Evolutionary conservation across 495 filamentous ascomycete species (phyloP), one percentile per base, ranked within the genome.

Genomic region (Neurospora sp.): DNA sequence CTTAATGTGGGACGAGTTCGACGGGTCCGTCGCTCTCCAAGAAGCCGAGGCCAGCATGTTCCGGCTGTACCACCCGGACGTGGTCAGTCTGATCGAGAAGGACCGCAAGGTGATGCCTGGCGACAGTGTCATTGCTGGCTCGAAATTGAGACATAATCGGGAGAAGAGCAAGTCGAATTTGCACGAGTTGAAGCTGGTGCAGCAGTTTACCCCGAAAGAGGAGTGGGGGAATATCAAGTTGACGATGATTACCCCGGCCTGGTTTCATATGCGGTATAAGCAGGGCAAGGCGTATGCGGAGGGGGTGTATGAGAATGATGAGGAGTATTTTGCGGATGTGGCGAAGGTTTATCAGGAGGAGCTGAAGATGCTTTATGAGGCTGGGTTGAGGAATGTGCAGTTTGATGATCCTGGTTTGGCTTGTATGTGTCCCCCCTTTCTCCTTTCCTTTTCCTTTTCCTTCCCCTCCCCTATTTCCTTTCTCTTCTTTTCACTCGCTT

Each of bases 371-470:
- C 83, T 94, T 16, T 93, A 93, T 76, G 85, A 90, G 44, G 88
- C 88, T 44, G 91, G 91, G 1, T 84, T 89, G 73, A 83, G 91
- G 7, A 93, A 93, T 75, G 86, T 92, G 18, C 91, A 93, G 78
- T 90, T 90, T 70, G 91, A 93, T 75, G 91, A 93, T 78, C 92
- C 90, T 12, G 90, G 91, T 73, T 85, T 93, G 76, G 91, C 90
- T 22, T 93, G 90, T 91, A 84, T 83, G 89, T 79, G 14, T 40
- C 42, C 53, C 8, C 68, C 31, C 5, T 47, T 31, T 61, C 6
- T 53, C 45, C 3, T 53, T 53, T 2, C 45, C 8, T 1, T 12
- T 53, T 27, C 9, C 9, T 45, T 45, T n/a, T 14, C 18, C 18
- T 45, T n/a, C 42, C 18, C 42, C n/a, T 20, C 8, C 41, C 16